Evolutionary conservation across 192 early-diverging fungal species (phyloP), one percentile per base, ranked within the genome.

Genomic region (Coemansia sp.): DNA sequence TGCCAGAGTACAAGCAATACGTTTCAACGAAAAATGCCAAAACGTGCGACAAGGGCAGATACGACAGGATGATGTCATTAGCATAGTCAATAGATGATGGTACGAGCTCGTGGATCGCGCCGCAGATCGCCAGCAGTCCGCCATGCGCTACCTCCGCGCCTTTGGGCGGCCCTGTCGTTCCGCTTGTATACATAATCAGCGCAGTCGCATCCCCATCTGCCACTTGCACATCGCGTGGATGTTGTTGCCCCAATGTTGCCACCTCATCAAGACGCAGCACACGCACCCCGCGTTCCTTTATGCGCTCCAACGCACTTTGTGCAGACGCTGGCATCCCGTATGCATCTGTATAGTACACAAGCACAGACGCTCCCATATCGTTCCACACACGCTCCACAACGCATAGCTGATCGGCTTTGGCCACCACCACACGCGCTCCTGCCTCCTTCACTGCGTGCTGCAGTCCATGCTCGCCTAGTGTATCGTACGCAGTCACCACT

Each of bases 141-240:
- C 81, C 70, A 68, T 98, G 93, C 50, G 87, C 84, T 9, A 98
- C 73, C 61, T 93, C 69, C 36, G 93, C 94, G 61, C 96, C 96
- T 74, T 95, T 95, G 48, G 96, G 95, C 74, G 86, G 86, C 20
- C 96, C 93, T 11, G 93, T 98, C n/a, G 87, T 88, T 37, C 95
- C 91, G 67, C 86, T 88, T 17, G 88, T 92, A 68, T 88, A 97
- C 93, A 97, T 94, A 62, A 97, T 92, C 91, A 63, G 89, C 84
- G 79, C 87, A 18, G 79, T 78, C 66, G 93, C 91, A 60, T 90
- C 88, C 9, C 86, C 68, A 17, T 69, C 79, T 9, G 94, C 93
- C n/a, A 85, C 81, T 18, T 58, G 61, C 23, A 87, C 81, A 23
- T 86, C 86, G n/a, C 72, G 68, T 48, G 87, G 88, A 56, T 86